Base-by-base conservation (phyloP, 192 early-diverging fungal genomes). In the Helicostylum pulchrum region DNA sequence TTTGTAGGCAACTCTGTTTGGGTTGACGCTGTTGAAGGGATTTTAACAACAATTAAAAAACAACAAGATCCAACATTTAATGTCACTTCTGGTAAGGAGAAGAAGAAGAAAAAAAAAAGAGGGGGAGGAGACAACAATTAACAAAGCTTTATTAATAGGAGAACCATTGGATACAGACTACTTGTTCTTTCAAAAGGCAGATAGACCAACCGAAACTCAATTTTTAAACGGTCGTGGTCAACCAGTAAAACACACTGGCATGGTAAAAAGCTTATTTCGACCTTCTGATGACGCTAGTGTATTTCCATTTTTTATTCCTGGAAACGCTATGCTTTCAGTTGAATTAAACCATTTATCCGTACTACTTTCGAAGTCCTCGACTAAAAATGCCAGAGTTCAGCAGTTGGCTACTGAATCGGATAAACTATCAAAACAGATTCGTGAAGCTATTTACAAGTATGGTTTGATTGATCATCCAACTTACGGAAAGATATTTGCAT, bases 241-340 rank as follows among this genome's bases (percentile, higher is more conserved):
- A 12, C 73, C 76, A 2, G 65, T 71, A 0, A 53, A 64, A 45
- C 43, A 51, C 15, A 76, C 72, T 9, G 83, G 76, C 8, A 68
- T 80, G 70, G 70, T 85, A 4, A 70, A 77, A 36, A 78, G 77
- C 12, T 53, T 79, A 17, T 85, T 87, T 55, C 63, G 83, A 46
- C 86, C 87, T 8, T 79, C 76, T 23, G 87, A 88, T 72, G 86
- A 88, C 66, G 62, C 84, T 5, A 71, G 67, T 19, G 71, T 77
- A 0, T 75, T 85, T 23, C 84, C 87, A 11, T 88, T 85, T 57
- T 68, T 77, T 42, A 47, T 88, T 17, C 83, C 87, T 23, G 73
- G 72, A 21, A 88, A 88, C 54, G 84, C 84, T 2, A 86, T 88
- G 71, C 81, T 88, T 44, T 80, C 86, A 7, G 70, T 76, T 44